These are phyloP conservation scores for Populus hybrid DNA, from an alignment of 441 rosid species.

Conservation along the genomic window DNA sequence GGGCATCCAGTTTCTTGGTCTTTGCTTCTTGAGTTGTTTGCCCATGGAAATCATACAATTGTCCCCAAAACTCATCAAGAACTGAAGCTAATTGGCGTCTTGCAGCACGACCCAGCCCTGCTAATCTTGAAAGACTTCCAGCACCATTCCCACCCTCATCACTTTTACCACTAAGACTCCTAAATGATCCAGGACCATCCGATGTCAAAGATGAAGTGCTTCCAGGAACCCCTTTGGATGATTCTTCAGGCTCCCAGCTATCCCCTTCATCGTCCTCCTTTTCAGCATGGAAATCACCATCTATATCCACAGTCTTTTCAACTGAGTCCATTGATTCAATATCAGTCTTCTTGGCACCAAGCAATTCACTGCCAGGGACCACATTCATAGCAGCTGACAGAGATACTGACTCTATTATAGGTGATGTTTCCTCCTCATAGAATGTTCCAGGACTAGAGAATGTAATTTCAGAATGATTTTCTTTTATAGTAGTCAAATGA, in stretches of 20 bases:
- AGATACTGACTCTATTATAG: slow-evolving; percentile 18
- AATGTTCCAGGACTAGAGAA: slow-evolving; percentile 17
- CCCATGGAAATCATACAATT: slow-evolving; percentile 80
- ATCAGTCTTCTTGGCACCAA: slow-evolving; percentile 36
- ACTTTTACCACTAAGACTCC: slow-evolving; percentile 74
- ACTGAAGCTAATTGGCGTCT: slow-evolving; percentile 72
- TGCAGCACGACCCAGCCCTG: slow-evolving; percentile 97
- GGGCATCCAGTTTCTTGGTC: slow-evolving; percentile 53
- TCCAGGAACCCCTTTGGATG: slow-evolving; percentile 45
- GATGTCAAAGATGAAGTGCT: slow-evolving; percentile 42
- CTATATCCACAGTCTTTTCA: slow-evolving; percentile 55
- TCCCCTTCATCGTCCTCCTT: slow-evolving; percentile 64
- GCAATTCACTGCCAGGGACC: slow-evolving; percentile 30
- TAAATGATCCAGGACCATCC: slow-evolving; percentile 83
- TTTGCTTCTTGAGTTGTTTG: slow-evolving; percentile 66
- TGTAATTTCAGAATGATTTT: slow-evolving; percentile 31
- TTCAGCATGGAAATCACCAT: slow-evolving; percentile 36
- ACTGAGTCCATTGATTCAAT: slow-evolving; percentile 38
- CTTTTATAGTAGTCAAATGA: slow-evolving; percentile 36
- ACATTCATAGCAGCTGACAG: slow-evolving; percentile 33
- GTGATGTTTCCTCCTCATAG: slow-evolving; percentile 32
- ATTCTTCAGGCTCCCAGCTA: slow-evolving; percentile 68
- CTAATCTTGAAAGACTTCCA: slow-evolving; percentile 93
- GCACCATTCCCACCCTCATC: slow-evolving; percentile 84
- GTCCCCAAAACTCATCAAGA: slow-evolving; percentile 98